phyloP scores from a whole-genome alignment of 306 rosid species.

The Acacia acuminata region DNA sequence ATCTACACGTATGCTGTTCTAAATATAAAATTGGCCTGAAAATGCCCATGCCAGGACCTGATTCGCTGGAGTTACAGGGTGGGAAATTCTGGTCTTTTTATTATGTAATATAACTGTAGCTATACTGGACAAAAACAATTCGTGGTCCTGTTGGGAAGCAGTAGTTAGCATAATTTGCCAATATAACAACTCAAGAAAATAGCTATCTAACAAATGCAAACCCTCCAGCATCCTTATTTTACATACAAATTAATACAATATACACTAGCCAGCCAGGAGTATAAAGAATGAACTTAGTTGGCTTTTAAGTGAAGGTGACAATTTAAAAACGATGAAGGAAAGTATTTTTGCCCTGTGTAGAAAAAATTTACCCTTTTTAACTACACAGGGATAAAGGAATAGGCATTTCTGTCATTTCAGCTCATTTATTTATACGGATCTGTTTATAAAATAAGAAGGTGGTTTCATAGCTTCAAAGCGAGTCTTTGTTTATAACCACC shows the following conservation, averaged over 20 bases:
- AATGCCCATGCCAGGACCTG: constrained; percentile 7
- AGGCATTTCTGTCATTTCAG: constrained; percentile 42
- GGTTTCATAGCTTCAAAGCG: constrained; percentile 58
- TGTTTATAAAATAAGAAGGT: constrained; percentile 47
- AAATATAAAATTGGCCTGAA: not conserved
- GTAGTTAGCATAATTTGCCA: constrained; percentile 66
- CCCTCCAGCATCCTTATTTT: constrained; percentile 43
- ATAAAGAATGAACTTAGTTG: constrained; percentile 26
- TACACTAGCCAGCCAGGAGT: not conserved
- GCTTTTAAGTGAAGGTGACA: constrained; percentile 60
- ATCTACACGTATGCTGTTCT: not conserved
- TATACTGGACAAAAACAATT: constrained; percentile 15
- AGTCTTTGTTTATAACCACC: constrained; percentile 63
- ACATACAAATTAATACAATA: not conserved
- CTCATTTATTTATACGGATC: constrained; percentile 32
- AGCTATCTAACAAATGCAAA: constrained; percentile 56
- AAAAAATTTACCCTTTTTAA: constrained; percentile 30
- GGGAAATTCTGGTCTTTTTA: not conserved
- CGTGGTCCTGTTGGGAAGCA: constrained; percentile 40
- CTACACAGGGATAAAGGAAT: constrained; percentile 27
- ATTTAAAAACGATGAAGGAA: constrained; percentile 8
- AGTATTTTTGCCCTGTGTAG: not conserved
- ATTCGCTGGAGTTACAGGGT: constrained; percentile 20
- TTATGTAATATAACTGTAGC: not conserved
- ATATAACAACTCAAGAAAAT: constrained; percentile 70